A percentile compares a stretch with the other conserved stretches of the same genome.
These are phyloP conservation scores for Pseudopediastrum boryanum DNA, from an alignment of 139 green algal species.

Conservation along the genomic window DNA sequence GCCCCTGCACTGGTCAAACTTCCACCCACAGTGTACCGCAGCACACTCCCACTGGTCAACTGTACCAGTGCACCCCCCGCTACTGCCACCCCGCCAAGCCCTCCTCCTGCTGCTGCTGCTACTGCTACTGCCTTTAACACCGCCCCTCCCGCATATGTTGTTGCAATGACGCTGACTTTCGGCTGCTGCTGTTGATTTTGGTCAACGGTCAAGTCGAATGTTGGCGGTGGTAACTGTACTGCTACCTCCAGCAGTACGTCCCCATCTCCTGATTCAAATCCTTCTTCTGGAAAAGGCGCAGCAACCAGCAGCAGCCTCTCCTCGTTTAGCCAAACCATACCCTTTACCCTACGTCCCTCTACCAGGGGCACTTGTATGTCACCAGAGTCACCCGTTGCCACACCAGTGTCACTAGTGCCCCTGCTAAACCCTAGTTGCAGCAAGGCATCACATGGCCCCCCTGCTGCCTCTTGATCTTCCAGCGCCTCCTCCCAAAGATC, in stretches of 20 bases:
- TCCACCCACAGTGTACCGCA: constrained; percentile 5
- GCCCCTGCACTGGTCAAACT: background rate
- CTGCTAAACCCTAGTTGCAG: constrained; percentile 14
- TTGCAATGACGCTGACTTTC: background rate
- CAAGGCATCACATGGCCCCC: constrained; percentile 8
- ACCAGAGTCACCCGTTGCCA: background rate
- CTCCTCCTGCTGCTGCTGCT: background rate
- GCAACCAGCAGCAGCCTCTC: constrained; percentile 48
- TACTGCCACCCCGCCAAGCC: constrained; percentile 17
- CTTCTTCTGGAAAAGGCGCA: constrained; percentile 37
- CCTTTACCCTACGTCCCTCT: constrained; percentile 32
- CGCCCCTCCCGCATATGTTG: background rate
- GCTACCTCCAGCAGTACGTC: constrained; percentile 44
- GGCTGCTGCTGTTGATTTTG: constrained; percentile 21
- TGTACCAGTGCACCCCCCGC: constrained; percentile 40
- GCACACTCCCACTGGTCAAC: constrained; percentile 25
- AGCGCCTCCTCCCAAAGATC: constrained; percentile 81
- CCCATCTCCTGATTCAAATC: constrained; percentile 32
- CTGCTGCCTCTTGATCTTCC: constrained; percentile 36
- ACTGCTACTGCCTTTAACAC: background rate
- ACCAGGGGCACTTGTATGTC: constrained; percentile 29
- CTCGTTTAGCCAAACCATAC: constrained; percentile 31
- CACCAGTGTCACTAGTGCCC: background rate
- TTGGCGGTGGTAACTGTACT: constrained; percentile 13
- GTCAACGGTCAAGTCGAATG: too few species aligned